phyloP scores from a whole-genome alignment of 805 yeast species.

The Ogataea allantospora region DNA sequence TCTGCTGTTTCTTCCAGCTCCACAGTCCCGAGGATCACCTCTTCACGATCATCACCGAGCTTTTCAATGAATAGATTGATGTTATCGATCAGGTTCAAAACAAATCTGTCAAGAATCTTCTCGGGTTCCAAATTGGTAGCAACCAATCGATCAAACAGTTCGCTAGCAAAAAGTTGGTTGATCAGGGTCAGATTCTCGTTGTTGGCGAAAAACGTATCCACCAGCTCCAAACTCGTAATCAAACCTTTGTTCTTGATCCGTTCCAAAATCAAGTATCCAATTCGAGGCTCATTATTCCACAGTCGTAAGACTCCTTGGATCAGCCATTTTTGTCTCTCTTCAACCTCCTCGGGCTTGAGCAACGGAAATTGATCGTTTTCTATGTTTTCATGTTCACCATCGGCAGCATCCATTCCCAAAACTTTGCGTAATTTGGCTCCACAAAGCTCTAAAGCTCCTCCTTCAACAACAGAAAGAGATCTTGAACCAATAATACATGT shows the following conservation, averaged over 20 bases:
- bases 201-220: constrained; percentile 41
- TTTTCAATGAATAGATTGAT: constrained; percentile 17
- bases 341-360: constrained; percentile 26
- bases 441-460: constrained; percentile 39
- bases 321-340: constrained; percentile 40
- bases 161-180: constrained; percentile 46
- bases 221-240: constrained; percentile 39
- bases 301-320: constrained; percentile 57
- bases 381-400: constrained; percentile 14
- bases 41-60: constrained; percentile 14
- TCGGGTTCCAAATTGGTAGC: constrained; percentile 15
- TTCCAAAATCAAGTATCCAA: constrained; percentile 59
- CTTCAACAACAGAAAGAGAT: constrained; percentile 75
- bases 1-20: constrained; percentile 17
- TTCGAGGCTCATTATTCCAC: constrained; percentile 66
- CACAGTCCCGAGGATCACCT: constrained; percentile 7
- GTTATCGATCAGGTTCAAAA: constrained; percentile 16
- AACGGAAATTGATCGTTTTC: constrained; percentile 25
- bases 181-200: constrained; percentile 36
- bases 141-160: constrained; percentile 33
- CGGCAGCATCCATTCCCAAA: constrained; percentile 23
- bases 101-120: constrained; percentile 22
- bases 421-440: constrained; percentile 29
- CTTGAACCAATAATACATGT: constrained; percentile 83
- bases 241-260: constrained; percentile 47